These are phyloP conservation scores for Pythium sp. DNA, from an alignment of 352 stramenopile genomes.

Conservation along the genomic window DNA sequence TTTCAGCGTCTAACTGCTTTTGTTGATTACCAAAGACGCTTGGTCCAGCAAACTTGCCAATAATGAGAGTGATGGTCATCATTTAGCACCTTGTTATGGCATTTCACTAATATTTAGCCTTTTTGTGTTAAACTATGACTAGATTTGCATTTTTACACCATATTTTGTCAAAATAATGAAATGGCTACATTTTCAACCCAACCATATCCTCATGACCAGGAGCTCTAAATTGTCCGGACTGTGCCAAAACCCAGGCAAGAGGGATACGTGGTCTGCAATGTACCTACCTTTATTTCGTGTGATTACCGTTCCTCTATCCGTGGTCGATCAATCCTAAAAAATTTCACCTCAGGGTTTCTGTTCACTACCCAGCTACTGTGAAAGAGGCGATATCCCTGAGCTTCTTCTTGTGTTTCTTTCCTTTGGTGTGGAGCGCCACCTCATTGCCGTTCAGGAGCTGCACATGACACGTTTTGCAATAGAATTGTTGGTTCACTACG, in stretches of 20 bases:
- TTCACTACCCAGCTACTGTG: background rate
- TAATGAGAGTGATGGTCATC: background rate
- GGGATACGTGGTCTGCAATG: background rate
- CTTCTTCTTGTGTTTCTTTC: constrained; percentile 84
- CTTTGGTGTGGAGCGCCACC: constrained; percentile 65
- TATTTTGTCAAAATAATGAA: background rate
- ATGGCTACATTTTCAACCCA: background rate
- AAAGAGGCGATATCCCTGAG: constrained; percentile 28
- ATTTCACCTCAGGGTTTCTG: background rate
- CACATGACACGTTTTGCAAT: constrained; percentile 63
- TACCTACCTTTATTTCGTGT: background rate
- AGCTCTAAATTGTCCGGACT: too few relatives aligned
- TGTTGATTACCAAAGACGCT: background rate
- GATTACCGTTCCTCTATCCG: background rate
- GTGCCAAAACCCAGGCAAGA: background rate
- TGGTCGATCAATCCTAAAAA: background rate
- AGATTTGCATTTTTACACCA: background rate
- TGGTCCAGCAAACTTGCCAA: background rate
- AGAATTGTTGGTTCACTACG: constrained; percentile 52
- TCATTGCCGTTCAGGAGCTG: constrained; percentile 77
- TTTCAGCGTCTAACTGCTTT: background rate
- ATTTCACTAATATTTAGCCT: background rate
- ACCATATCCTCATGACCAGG: too few relatives aligned
- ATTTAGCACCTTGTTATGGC: background rate
- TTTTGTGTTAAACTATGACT: background rate